Conservation (phyloP, 306 rosid species). For the Macrotyloma uniflorum region DNA sequence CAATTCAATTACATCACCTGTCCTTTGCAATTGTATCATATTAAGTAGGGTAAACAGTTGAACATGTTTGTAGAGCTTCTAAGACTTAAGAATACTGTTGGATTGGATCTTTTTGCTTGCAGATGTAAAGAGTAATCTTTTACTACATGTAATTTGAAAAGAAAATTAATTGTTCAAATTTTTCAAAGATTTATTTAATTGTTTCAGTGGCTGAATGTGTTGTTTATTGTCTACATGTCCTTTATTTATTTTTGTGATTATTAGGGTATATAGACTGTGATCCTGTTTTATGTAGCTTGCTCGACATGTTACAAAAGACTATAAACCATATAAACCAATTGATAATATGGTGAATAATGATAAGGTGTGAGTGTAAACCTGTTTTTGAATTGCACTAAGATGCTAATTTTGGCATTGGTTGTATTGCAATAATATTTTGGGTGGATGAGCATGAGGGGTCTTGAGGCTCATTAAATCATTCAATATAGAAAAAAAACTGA, state of each 20-base stretch:
- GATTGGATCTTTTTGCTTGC: conserved; percentile 8
- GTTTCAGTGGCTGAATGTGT: conserved; percentile 18
- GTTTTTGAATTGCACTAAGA: not conserved
- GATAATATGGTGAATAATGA: not conserved
- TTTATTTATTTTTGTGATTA: conserved; percentile 15
- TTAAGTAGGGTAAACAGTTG: not conserved
- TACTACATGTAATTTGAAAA: conserved; percentile 30
- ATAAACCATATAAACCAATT: too few species aligned
- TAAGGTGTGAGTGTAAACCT: not conserved
- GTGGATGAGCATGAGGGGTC: not conserved
- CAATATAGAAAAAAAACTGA: too few species aligned
- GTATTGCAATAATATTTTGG: not conserved
- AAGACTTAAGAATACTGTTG: not conserved
- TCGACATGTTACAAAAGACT: conserved; percentile 11
- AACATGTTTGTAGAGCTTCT: not conserved
- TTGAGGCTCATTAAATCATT: conserved; percentile 15
- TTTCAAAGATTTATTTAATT: conserved; percentile 29
- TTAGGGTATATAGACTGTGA: not conserved
- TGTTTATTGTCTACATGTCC: conserved; percentile 23
- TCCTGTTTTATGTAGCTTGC: conserved; percentile 21
- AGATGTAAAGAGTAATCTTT: conserved; percentile 5
- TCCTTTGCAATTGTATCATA: conserved; percentile 25
- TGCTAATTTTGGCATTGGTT: not conserved
- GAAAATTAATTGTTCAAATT: conserved; percentile 8
- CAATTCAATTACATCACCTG: conserved; percentile 6